Conservation (phyloP, 225 moss, liverwort and hornwort genomes). For the Bryum argenteum region DNA sequence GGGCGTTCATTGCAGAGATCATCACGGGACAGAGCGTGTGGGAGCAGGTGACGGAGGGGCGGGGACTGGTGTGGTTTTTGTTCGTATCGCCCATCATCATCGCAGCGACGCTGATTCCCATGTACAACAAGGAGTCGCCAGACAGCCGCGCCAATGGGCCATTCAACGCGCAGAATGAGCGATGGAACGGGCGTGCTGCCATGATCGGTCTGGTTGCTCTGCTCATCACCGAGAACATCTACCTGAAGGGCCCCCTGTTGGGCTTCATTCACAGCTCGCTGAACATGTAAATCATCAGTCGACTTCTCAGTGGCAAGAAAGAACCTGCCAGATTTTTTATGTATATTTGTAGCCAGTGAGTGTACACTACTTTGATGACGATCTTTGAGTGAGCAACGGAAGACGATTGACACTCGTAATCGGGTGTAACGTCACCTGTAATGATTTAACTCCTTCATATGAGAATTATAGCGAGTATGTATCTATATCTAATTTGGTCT, state of each 20-base stretch:
- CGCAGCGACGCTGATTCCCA: conserved; percentile 32
- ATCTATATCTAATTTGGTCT: no score
- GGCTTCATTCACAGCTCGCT: conserved; percentile 33
- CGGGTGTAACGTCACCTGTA: no score
- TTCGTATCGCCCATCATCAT: conserved; percentile 62
- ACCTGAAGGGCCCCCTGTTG: conserved; percentile 38
- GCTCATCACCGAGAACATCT: conserved; percentile 46
- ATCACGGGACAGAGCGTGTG: conserved; percentile 49
- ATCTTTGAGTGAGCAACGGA: neutral
- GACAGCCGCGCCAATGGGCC: conserved; percentile 53
- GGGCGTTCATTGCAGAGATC: conserved; percentile 69
- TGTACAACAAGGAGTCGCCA: conserved; percentile 60
- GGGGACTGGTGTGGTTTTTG: conserved; percentile 67
- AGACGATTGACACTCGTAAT: neutral
- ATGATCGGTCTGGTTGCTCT: conserved; percentile 31
- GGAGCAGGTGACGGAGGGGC: conserved; percentile 48
- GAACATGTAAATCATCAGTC: conserved; percentile 16
- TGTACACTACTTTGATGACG: conserved; percentile 22
- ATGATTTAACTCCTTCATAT: no score
- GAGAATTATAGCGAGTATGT: no score
- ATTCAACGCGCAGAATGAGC: conserved; percentile 34
- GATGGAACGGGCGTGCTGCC: conserved; percentile 31
- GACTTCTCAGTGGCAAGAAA: no score
- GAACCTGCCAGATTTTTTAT: neutral
- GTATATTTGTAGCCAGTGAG: neutral